Conservation (phyloP, 1,284 basidiomycete species). For the Ustilago vetiveriae region DNA sequence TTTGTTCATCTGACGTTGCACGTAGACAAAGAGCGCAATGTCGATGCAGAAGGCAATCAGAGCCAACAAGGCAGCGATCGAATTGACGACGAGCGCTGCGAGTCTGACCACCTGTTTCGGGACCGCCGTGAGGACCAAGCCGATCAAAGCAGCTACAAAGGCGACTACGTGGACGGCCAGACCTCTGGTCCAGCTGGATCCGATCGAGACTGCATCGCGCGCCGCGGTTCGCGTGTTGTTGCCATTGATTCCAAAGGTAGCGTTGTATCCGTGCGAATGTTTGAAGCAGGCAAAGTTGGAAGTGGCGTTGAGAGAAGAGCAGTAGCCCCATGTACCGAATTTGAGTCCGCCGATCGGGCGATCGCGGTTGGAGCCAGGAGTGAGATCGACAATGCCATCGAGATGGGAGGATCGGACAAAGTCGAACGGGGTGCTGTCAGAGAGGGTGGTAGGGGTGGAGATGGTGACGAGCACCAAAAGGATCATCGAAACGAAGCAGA, state of each 20-base stretch:
- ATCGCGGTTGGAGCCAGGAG: constrained; percentile 13
- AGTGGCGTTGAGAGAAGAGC: constrained; percentile 22
- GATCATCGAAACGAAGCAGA: constrained; percentile 16
- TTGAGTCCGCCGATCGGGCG: constrained; percentile 18
- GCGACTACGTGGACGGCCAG: constrained; percentile 48
- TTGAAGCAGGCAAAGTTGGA: constrained; percentile 33
- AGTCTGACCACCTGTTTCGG: constrained; percentile 22
- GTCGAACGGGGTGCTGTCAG: constrained; percentile 38
- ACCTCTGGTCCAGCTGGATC: constrained; percentile 36
- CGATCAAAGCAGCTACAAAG: constrained; percentile 27
- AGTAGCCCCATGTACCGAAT: constrained; percentile 51
- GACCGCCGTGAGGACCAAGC: constrained; percentile 24
- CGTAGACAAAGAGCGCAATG: constrained; percentile 35
- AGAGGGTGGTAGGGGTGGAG: constrained; percentile 41
- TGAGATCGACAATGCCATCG: constrained; percentile 20
- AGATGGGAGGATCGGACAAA: constrained; percentile 24
- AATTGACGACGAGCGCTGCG: constrained; percentile 24
- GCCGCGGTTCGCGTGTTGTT: constrained; percentile 12
- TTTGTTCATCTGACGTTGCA: constrained; percentile 24
- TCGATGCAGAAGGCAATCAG: constrained; percentile 37
- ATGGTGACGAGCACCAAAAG: constrained; percentile 44
- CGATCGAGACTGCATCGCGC: constrained; percentile 18
- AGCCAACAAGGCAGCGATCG: constrained; percentile 11
- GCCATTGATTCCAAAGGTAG: constrained; percentile 31
- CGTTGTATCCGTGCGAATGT: constrained; percentile 34